Evolutionary conservation across 148 eudicot species (phyloP).

Genomic region (Rhododendron molle): DNA sequence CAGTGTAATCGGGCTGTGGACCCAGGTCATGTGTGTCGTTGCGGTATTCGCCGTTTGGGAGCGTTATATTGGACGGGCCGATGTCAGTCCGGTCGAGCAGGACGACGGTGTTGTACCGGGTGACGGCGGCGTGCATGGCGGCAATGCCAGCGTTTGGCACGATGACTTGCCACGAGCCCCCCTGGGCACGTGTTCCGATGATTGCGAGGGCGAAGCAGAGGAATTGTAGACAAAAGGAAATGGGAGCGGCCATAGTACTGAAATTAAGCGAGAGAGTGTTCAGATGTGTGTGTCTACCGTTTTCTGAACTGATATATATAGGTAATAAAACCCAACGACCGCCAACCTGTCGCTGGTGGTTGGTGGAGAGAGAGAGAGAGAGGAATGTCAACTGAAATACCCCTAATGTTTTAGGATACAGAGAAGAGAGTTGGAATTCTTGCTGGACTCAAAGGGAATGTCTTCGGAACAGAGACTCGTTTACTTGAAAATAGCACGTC

Average conservation of each 20-base stretch:
- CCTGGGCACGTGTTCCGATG: neutral
- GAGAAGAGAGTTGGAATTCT: too few relatives aligned
- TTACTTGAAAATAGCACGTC: too few relatives aligned
- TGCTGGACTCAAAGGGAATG: too few relatives aligned
- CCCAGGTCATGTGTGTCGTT: conserved; percentile 20
- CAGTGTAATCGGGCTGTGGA: conserved; percentile 52
- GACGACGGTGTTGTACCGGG: conserved; percentile 58
- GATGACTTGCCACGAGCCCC: neutral
- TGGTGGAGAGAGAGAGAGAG: too few relatives aligned
- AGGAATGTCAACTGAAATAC: too few relatives aligned
- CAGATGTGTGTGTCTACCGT: neutral
- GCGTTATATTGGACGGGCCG: conserved; percentile 50
- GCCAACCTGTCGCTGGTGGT: too few relatives aligned
- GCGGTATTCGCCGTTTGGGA: conserved; percentile 38
- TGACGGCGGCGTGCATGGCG: conserved; percentile 30
- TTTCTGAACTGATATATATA: too few relatives aligned
- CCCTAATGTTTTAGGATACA: too few relatives aligned
- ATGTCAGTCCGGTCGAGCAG: conserved; percentile 83
- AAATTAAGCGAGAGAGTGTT: neutral
- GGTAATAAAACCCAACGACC: too few relatives aligned
- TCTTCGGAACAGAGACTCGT: too few relatives aligned
- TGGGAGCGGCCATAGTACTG: neutral
- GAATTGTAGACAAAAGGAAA: neutral
- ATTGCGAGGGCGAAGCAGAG: neutral
- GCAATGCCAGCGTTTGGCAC: neutral